These are phyloP conservation scores for Lophiotrema nucula DNA, from an alignment of 495 filamentous ascomycete species.

Conservation along the genomic window DNA sequence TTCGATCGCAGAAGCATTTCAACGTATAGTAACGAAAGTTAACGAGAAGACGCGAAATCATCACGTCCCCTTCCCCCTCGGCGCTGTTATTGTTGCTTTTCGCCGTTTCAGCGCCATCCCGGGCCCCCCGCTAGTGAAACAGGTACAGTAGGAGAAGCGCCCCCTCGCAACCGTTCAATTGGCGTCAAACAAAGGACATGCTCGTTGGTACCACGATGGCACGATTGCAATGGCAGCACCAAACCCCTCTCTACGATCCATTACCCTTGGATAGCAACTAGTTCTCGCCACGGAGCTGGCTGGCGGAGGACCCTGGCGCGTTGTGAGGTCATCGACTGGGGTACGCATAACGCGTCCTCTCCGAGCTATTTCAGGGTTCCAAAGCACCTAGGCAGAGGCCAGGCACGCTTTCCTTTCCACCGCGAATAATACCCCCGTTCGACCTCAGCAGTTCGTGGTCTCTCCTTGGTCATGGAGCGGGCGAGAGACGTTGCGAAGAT, in stretches of 20 bases:
- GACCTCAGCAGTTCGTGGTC: not conserved
- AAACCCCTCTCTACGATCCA: not conserved
- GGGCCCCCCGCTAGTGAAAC: constrained; percentile 12
- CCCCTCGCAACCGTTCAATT: not conserved
- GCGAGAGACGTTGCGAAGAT: not conserved
- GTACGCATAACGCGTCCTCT: not conserved
- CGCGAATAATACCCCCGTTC: not conserved
- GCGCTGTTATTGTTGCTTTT: too few species aligned
- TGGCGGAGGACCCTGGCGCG: not conserved
- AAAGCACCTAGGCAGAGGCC: not conserved
- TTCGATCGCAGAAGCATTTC: too few species aligned
- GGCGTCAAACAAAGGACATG: not conserved
- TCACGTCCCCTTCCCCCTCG: too few species aligned
- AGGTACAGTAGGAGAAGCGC: not conserved
- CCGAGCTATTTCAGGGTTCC: not conserved
- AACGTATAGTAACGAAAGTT: too few species aligned
- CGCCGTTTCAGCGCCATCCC: too few species aligned
- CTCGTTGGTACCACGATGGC: not conserved
- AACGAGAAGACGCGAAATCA: too few species aligned
- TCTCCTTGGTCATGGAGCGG: not conserved
- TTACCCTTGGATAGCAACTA: not conserved
- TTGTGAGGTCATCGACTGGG: constrained; percentile 27
- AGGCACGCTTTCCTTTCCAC: not conserved
- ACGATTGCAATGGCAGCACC: not conserved
- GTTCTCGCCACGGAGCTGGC: not conserved